A percentile compares a stretch with the other conserved stretches of the same genome.
Conservation (phyloP, 495 filamentous ascomycete genomes). For the Pyrenula massariospora region DNA sequence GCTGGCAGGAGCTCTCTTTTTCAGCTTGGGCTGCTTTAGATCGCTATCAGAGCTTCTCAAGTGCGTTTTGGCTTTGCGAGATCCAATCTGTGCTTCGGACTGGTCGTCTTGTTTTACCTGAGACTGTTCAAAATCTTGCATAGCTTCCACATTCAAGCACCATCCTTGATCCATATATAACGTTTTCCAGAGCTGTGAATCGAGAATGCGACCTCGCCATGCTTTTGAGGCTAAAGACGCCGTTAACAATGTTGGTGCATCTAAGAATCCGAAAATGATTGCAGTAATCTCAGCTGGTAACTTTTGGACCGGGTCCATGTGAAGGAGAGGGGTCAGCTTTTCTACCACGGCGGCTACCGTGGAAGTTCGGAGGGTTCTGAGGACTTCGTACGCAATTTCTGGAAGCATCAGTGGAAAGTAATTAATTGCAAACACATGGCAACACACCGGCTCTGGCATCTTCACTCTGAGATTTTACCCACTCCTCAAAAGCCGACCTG, state of each 20-base stretch:
- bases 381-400: constrained; percentile 43
- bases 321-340: constrained; percentile 62
- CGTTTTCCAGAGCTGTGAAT: constrained; percentile 75
- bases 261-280: constrained; percentile 77
- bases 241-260: constrained; percentile 60
- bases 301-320: constrained; percentile 80
- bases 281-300: constrained; percentile 83
- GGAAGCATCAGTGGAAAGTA: background rate
- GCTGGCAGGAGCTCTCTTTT: constrained; percentile 36
- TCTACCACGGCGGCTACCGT: constrained; percentile 69
- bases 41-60: constrained; percentile 32
- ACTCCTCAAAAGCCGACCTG: constrained; percentile 35
- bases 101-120: constrained; percentile 22
- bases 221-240: constrained; percentile 65
- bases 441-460: constrained; percentile 41
- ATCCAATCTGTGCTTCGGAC: constrained; percentile 9
- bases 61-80: constrained; percentile 31
- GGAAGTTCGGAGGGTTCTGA: constrained; percentile 64
- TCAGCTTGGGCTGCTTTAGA: constrained; percentile 33
- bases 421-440: background rate
- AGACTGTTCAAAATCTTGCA: constrained; percentile 54
- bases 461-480: constrained; percentile 39
- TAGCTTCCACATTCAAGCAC: constrained; percentile 54
- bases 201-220: constrained; percentile 74
- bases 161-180: constrained; percentile 79